Evolutionary conservation across 495 filamentous ascomycete genomes (phyloP), one percentile per base, ranked within the genome.

Genomic region (Penicillium pulvis): DNA sequence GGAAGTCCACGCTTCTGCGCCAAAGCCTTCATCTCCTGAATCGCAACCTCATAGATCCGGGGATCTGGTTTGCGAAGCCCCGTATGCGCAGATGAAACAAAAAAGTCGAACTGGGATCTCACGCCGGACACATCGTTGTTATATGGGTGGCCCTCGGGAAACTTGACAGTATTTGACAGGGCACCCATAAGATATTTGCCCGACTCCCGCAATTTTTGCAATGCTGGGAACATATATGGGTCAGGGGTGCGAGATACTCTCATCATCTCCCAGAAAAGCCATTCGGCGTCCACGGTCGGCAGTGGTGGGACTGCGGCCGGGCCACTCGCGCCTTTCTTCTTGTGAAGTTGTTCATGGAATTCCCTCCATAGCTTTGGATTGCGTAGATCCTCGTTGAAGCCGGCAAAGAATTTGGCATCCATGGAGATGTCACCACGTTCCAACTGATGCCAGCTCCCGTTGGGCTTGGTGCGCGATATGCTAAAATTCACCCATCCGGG

Each of bases 221-320:
- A 78, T 19, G 92, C 92, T 1, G 91, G 91, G 55, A 84, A 89
- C 87, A 98, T 93, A 75, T 85, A 88, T 31, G 90, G 90, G 70
- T 98, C 93, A 7, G 89, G 86, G 0, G 75, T 72, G 1, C 87
- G 79, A 0, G 89, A 86, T 35, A 81, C 70, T 8, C 79, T 71
- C 92, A 98, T 97, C 94, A 98, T 98, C 57, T 87, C 84, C 85
- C 87, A 90, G 81, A 98, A 97, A 10, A 98, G 79, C 68, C 71
- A 82, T 66, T 92, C 87, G 6, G 85, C 91, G 67, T 97, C 89
- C 35, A 98, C 79, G 3, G 78, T 66, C 0, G 93, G 93, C 9
- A 90, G 59, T 5, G 88, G 84, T 8, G 89, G 89, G 5, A 82
- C 53, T 69, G 74, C 9, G 64, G 68, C 36, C 43, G 57, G 28